These are phyloP conservation scores for Ophiostoma novo-ulmi DNA, from an alignment of 2,329 filamentous ascomycete genomes.

Conservation along the genomic window DNA sequence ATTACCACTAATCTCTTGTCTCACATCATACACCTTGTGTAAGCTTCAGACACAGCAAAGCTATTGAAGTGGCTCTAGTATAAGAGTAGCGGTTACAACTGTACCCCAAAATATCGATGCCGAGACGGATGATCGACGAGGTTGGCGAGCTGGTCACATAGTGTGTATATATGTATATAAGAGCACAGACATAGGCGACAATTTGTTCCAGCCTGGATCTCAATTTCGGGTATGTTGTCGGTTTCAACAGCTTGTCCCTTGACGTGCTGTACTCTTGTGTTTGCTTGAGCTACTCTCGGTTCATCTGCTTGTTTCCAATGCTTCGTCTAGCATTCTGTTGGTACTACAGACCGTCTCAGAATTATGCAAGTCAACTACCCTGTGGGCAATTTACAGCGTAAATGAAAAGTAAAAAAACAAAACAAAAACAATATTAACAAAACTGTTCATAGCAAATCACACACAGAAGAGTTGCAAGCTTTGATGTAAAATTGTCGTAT, in stretches of 20 bases:
- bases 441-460: no score
- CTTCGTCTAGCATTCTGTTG: neutral
- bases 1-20: neutral
- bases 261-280: neutral
- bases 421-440: neutral
- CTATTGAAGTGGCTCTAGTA: neutral
- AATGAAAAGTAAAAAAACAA: neutral
- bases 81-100: neutral
- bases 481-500: no score
- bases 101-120: neutral
- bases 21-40: neutral
- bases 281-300: neutral
- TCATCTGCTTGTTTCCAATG: neutral
- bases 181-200: neutral
- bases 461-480: no score
- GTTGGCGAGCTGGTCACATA: neutral
- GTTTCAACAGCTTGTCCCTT: neutral
- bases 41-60: neutral
- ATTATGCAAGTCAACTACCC: neutral
- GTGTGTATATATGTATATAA: neutral
- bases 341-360: neutral
- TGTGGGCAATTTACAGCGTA: neutral
- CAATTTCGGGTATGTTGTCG: neutral
- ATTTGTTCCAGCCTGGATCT: neutral
- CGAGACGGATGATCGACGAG: neutral